These are phyloP conservation scores for Myxozyma lipomycoides DNA, from an alignment of 805 yeast species.

Conservation along the genomic window DNA sequence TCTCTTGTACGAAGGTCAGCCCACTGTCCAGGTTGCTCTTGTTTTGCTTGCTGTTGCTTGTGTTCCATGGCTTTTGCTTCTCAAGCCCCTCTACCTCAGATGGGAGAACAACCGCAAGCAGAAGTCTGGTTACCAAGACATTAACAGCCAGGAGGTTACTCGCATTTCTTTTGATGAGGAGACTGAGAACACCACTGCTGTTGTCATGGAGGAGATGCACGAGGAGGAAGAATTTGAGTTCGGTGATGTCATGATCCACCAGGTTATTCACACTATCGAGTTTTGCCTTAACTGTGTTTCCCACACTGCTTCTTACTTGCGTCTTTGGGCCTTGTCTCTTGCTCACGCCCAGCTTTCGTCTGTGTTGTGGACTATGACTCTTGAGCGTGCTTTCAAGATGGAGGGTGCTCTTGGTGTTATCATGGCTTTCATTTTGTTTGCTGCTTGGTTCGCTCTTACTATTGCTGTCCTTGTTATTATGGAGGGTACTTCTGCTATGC, in stretches of 20 bases:
- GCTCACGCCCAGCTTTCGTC: conserved; percentile 95
- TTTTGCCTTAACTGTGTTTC: conserved; percentile 95
- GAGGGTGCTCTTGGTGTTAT: conserved; percentile 65
- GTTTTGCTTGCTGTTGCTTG: conserved; percentile 75
- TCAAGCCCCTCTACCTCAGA: conserved; percentile 74
- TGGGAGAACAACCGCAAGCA: conserved; percentile 51
- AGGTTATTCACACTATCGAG: conserved; percentile 95
- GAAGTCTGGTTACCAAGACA: conserved; percentile 50
- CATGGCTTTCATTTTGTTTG: conserved; percentile 76
- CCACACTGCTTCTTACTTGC: conserved; percentile 95
- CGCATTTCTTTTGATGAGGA: conserved; percentile 38
- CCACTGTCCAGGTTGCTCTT: conserved; percentile 64
- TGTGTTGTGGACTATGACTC: conserved; percentile 96
- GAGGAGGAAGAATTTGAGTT: conserved; percentile 61
- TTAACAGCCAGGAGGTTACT: conserved; percentile 43
- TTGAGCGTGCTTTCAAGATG: conserved; percentile 67
- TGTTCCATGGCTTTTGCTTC: conserved; percentile 85
- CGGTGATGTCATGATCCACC: conserved; percentile 95
- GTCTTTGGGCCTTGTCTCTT: conserved; percentile 94
- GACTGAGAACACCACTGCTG: conserved; percentile 35
- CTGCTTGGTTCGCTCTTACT: conserved; percentile 91
- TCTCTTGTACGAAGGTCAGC: conserved; percentile 75
- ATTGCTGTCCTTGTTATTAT: conserved; percentile 86
- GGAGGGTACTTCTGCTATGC: conserved; percentile 99
- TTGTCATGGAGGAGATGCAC: conserved; percentile 42